Evolutionary conservation across 1,284 basidiomycete species (phyloP), one percentile per base, ranked within the genome.

Genomic region (Ganoderma boninense): DNA sequence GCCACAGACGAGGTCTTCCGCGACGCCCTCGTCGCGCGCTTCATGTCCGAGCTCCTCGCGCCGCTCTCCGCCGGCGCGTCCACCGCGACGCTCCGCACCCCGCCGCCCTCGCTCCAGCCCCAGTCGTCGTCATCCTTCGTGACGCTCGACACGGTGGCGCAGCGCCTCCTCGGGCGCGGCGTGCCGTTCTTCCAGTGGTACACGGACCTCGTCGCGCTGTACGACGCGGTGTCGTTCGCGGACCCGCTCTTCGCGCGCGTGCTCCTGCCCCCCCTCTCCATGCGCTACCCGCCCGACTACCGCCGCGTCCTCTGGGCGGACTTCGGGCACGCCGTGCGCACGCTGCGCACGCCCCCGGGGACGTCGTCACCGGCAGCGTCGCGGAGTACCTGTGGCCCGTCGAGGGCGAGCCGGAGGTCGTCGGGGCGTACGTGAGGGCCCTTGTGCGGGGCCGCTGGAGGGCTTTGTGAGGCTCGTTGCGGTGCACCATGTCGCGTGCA

Each of bases 171-270:
- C 8, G 91, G 92, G 0, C 62, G 84, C 2, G 84, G 85, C 1
- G 90, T 89, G 0, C 95, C 96, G 0, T 98, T 98, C 85, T 98
- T 92, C 84, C 96, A 98, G 79, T 95, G 95, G 79, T 99, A 97
- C 84, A 95, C 94, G 38, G 97, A 98, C 80, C 92, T 98, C 74
- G 85, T 98, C 64, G 92, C 89, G 0, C 83, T 99, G 10, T 99
- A 97, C 83, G 95, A 97, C 75, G 88, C 95, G 0, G 90, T 97
- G 71, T 99, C 97, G 2, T 97, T 97, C 80, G 90, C 92, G 8
- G 90, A 99, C 77, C 84, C 87, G 0, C 80, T 90, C 1, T 99
- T 99, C 79, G 90, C 89, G 1, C 85, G 87, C 3, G 85, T 96
- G 4, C 85, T 98, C n/a, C 84, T 97, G 7, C 89, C 92, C 0